Percentiles rank a stretch among this genome's conserved stretches.
phyloP scores from a whole-genome alignment of 2,329 filamentous ascomycete species.

The Paecilomyces formosus region DNA sequence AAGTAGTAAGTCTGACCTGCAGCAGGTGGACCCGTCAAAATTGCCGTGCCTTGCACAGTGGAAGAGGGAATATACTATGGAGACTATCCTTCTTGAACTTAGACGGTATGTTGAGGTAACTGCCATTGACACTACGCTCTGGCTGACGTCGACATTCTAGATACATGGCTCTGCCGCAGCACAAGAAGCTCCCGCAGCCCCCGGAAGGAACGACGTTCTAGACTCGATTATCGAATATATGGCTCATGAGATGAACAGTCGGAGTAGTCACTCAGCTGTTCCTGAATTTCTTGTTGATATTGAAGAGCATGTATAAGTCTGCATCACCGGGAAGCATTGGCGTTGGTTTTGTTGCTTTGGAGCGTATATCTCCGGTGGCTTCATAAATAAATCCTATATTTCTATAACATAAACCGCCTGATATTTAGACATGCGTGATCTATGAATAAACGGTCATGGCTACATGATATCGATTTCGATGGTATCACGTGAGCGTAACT shows the following conservation, averaged over 20 bases:
- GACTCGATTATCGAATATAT: slow-evolving; percentile 13
- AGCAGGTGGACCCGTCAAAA: slow-evolving; percentile 70
- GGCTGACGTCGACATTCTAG: slow-evolving; percentile 41
- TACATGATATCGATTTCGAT: slow-evolving; percentile 1
- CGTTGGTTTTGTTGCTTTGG: slow-evolving; percentile 19
- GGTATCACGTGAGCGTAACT: background rate
- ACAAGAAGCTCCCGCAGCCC: slow-evolving; percentile 95
- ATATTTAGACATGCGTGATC: background rate
- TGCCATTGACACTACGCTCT: slow-evolving; percentile 12
- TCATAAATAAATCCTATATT: background rate
- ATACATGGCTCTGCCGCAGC: slow-evolving; percentile 83
- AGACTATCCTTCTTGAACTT: slow-evolving; percentile 82
- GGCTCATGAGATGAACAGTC: slow-evolving; percentile 12
- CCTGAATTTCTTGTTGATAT: slow-evolving; percentile 12
- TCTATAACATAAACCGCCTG: background rate
- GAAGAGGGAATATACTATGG: slow-evolving; percentile 92
- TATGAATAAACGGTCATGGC: background rate
- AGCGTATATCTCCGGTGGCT: background rate
- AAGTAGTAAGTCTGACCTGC: background rate
- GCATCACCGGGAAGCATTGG: slow-evolving; percentile 28
- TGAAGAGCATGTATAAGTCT: slow-evolving; percentile 31
- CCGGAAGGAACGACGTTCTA: slow-evolving; percentile 68
- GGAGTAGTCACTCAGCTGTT: slow-evolving; percentile 16
- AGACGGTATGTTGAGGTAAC: slow-evolving; percentile 51
- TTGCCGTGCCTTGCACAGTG: slow-evolving; percentile 81